Evolutionary conservation across 2,329 filamentous ascomycete species (phyloP).

Genomic region (Clonostachys rhizophaga): DNA sequence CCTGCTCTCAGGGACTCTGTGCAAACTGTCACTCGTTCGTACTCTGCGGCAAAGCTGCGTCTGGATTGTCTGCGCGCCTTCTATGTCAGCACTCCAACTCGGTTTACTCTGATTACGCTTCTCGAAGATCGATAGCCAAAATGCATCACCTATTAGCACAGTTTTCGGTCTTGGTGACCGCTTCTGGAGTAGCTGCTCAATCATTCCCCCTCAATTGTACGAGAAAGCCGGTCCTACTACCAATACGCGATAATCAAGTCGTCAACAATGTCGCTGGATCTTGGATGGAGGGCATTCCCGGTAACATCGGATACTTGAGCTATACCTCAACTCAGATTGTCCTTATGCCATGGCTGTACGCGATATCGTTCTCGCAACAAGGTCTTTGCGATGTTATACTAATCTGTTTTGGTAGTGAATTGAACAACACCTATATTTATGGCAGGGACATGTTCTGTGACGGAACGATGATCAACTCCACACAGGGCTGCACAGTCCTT

Average conservation of each 20-base stretch:
- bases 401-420: slow-evolving; percentile 14
- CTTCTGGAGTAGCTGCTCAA: no score
- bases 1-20: no score
- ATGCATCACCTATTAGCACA: no score
- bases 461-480: slow-evolving; percentile 15
- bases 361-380: not conserved
- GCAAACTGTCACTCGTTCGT: no score
- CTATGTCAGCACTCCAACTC: no score
- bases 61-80: no score
- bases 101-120: no score
- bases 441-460: slow-evolving; percentile 17
- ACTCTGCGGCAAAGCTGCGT: no score
- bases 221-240: not conserved
- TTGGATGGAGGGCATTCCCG: slow-evolving; percentile 16
- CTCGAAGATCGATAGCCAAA: no score
- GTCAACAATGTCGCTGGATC: slow-evolving; percentile 13
- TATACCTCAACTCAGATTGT: slow-evolving; percentile 13
- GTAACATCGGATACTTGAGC: slow-evolving; percentile 14
- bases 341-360: slow-evolving; percentile 22
- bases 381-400: no score
- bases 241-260: slow-evolving; percentile 11
- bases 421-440: slow-evolving; percentile 28
- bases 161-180: no score
- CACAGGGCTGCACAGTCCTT: slow-evolving; percentile 16
- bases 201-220: no score